Percentiles rank a stretch among this genome's conserved stretches.
Conservation (phyloP, 1,284 basidiomycete species). For the Tilletia setariae region DNA sequence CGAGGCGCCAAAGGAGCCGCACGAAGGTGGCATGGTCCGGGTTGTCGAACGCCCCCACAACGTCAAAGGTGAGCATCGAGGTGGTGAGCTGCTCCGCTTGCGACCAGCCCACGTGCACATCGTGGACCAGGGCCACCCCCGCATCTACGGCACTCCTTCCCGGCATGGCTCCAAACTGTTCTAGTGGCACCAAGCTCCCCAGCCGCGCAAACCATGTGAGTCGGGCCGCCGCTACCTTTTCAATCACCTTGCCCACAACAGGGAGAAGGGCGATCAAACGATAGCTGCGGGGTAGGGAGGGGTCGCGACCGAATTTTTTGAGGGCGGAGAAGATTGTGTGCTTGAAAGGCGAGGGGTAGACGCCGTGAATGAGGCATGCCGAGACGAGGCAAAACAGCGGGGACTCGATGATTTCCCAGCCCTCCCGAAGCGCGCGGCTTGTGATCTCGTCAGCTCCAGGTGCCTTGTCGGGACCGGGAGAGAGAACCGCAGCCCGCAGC, state of each 20-base stretch:
- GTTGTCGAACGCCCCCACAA: conserved; percentile 14
- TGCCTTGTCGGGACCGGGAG: conserved; percentile 15
- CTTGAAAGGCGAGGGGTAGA: neutral
- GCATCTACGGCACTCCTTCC: neutral
- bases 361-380: neutral
- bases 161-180: conserved; percentile 12
- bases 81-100: neutral
- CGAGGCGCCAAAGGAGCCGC: neutral
- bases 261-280: conserved; percentile 11
- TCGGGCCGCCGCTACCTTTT: neutral
- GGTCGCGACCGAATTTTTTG: conserved; percentile 5
- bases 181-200: neutral
- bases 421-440: neutral
- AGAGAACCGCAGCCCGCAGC: neutral
- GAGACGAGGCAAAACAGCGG: neutral
- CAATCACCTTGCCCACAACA: neutral
- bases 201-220: neutral
- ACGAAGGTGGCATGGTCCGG: neutral
- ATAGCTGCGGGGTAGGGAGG: neutral
- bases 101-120: conserved; percentile 10
- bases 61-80: conserved; percentile 6
- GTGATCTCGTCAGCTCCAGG: conserved; percentile 15
- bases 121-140: neutral
- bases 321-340: neutral
- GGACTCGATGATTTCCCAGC: neutral